phyloP scores from a whole-genome alignment of 1,284 basidiomycete species.

The Microbotryum silenes-acaulis region DNA sequence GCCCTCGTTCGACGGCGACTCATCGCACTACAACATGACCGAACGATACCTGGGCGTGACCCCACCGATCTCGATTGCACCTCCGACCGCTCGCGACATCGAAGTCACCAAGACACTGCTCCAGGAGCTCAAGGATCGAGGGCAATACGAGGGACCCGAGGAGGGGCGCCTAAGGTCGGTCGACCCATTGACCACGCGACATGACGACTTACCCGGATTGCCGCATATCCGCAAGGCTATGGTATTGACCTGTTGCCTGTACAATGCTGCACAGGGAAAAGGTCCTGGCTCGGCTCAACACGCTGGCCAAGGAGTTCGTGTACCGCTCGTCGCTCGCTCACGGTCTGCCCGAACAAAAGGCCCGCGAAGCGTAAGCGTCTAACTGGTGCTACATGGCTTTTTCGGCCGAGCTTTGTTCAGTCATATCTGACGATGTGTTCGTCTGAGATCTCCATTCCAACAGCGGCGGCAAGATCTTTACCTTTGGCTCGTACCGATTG shows the following conservation, averaged over 20 bases:
- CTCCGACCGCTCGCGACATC: constrained; percentile 63
- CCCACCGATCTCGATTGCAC: constrained; percentile 77
- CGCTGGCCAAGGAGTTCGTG: constrained; percentile 90
- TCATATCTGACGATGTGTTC: background rate
- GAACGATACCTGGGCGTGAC: constrained; percentile 50
- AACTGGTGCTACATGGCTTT: background rate
- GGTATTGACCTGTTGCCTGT: background rate
- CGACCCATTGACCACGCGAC: constrained; percentile 18
- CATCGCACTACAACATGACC: background rate
- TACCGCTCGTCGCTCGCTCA: constrained; percentile 62
- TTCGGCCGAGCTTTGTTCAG: background rate
- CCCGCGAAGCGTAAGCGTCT: constrained; percentile 23
- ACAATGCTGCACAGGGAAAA: constrained; percentile 64
- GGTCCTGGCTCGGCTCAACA: constrained; percentile 80
- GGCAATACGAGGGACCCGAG: constrained; percentile 82
- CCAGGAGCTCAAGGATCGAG: constrained; percentile 78
- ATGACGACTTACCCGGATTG: background rate
- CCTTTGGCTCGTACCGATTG: constrained; percentile 77
- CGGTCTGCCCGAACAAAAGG: constrained; percentile 26
- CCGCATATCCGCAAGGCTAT: background rate
- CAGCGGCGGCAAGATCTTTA: constrained; percentile 97
- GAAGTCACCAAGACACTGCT: constrained; percentile 72
- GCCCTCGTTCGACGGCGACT: no score
- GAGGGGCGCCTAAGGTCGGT: constrained; percentile 81
- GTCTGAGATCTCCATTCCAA: constrained; percentile 50